Evolutionary conservation across 176 grass and related monocot genomes (phyloP), one percentile per base, ranked within the genome.

Genomic region (Rhynchospora breviuscula): DNA sequence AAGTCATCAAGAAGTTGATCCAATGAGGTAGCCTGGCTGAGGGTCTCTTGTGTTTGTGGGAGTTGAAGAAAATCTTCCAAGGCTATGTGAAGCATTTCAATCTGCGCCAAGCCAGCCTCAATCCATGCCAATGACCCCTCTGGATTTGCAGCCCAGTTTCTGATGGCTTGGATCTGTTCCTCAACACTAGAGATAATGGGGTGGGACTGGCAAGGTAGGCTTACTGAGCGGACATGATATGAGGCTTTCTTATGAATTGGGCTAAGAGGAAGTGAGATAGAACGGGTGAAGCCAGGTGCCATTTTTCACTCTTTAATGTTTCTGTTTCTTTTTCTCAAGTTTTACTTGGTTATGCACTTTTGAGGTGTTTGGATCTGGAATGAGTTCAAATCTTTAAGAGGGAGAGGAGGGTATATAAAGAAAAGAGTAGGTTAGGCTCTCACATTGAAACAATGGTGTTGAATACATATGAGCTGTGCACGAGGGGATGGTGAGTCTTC

Each of bases 61-160:
- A 91, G 89, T 70, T 64, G 85, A 6, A 91, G 87, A 13, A 93
- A 85, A 83, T 92, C 88, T 63, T 90, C 88, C 22, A 97, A 90
- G 0, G 92, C 84, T 86, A 85, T 85, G 63, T 87, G 91, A 85
- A 93, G 89, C 46, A 79, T 79, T 18, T 82, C 51, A 44, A 93
- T 85, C 65, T 82, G 84, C 0, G 49, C 86, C 8, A 94, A 87
- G 83, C 84, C 5, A 90, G 79, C 10, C 64, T 48, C 69, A 58
- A 84, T 88, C 85, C 43, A 73, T 47, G 7, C 79, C 10, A 49
- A 49, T 6, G 44, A 49, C 18, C 9, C 5, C 45, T 73, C 94
- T 8, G 84, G 76, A 79, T 58, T 43, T 45, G 80, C 44, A 3
- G 59, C 83, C 90, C 90, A 92, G 0, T 83, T 75, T 1, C 88